Evolutionary conservation across 1,139 yeast species (phyloP).

Genomic region (Arxiozyma heterogenica): DNA sequence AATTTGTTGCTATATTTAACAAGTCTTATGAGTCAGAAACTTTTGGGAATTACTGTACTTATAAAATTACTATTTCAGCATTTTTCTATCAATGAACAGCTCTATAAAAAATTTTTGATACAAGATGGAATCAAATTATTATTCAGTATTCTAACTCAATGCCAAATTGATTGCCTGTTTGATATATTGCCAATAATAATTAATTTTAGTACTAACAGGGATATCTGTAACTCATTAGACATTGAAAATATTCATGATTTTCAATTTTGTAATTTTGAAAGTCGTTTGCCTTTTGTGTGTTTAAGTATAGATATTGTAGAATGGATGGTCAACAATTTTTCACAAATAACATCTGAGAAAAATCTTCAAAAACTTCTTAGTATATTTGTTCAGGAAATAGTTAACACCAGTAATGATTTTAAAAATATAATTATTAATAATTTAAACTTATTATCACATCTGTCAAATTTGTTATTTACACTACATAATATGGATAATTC

Average conservation of each 20-base stretch:
- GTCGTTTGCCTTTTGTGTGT: constrained; percentile 1
- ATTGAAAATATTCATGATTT: background rate
- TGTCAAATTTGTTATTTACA: constrained; percentile 25
- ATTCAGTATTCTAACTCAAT: constrained; percentile 37
- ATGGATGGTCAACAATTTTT: constrained; percentile 32
- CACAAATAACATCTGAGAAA: constrained; percentile 4
- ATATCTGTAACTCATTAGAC: background rate
- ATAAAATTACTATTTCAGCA: background rate
- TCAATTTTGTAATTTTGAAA: background rate
- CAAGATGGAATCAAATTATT: constrained; percentile 2
- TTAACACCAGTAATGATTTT: constrained; percentile 11
- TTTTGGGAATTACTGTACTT: background rate
- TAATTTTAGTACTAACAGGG: background rate
- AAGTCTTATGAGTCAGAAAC: background rate
- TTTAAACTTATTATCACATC: constrained; percentile 13
- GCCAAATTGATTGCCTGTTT: constrained; percentile 6
- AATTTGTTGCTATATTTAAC: background rate
- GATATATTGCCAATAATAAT: background rate
- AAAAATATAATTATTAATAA: constrained; percentile 13
- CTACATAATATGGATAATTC: constrained; percentile 29
- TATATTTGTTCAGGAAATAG: constrained; percentile 8
- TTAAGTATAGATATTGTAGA: constrained; percentile 28
- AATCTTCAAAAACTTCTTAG: background rate
- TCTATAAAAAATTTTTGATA: background rate
- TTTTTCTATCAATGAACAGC: background rate